These are phyloP conservation scores for Ophiosphaerella korrae DNA, from an alignment of 2,329 filamentous ascomycete genomes.

Conservation along the genomic window DNA sequence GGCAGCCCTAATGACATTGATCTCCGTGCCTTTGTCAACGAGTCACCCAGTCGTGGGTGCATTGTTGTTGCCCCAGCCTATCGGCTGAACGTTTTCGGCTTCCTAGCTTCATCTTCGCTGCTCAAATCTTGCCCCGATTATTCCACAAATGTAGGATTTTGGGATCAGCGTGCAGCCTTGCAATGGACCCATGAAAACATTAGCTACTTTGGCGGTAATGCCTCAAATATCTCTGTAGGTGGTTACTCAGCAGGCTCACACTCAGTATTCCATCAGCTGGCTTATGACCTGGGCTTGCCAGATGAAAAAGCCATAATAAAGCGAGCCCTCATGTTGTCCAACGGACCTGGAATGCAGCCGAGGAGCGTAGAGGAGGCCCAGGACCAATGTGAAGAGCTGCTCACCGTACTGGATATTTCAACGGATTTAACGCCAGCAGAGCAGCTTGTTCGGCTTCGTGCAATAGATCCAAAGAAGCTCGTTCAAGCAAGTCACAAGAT, in stretches of 20 bases:
- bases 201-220: constrained; percentile 57
- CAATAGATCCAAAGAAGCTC: constrained; percentile 46
- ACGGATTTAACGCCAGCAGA: constrained; percentile 44
- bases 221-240: constrained; percentile 57
- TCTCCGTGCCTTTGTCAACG: constrained; percentile 53
- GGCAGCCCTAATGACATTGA: constrained; percentile 57
- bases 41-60: constrained; percentile 49
- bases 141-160: constrained; percentile 60
- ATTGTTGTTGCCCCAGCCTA: constrained; percentile 63
- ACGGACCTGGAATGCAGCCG: constrained; percentile 59
- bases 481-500: constrained; percentile 52
- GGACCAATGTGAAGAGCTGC: constrained; percentile 58
- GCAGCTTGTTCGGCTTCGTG: constrained; percentile 55
- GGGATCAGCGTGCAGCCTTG: constrained; percentile 61
- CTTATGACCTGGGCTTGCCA: constrained; percentile 60
- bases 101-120: constrained; percentile 58
- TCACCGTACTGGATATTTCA: constrained; percentile 53
- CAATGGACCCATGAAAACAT: constrained; percentile 62
- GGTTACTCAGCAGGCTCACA: constrained; percentile 64
- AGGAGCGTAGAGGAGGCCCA: constrained; percentile 55
- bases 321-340: constrained; percentile 60
- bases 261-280: constrained; percentile 62
- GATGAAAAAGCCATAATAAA: constrained; percentile 55
- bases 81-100: constrained; percentile 62
- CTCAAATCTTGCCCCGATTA: constrained; percentile 40